Percentiles rank a stretch among this genome's conserved stretches.
phyloP scores from a whole-genome alignment of 306 rosid species.

The Amphicarpaea edgeworthii region DNA sequence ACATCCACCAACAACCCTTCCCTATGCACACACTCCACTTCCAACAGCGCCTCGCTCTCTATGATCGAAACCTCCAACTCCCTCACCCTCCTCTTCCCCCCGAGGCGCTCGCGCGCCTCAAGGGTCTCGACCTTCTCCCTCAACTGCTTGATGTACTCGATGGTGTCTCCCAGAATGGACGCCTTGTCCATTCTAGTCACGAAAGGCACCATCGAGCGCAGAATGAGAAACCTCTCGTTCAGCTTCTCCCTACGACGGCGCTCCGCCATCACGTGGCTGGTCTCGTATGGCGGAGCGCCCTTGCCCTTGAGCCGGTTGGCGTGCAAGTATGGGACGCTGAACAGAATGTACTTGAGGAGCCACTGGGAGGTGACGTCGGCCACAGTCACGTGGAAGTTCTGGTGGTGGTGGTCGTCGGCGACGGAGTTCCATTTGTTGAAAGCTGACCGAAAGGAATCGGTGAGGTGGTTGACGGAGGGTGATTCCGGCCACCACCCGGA shows the following conservation, averaged over 20 bases:
- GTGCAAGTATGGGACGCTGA: constrained; percentile 68
- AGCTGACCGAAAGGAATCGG: constrained; percentile 58
- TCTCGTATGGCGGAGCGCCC: constrained; percentile 52
- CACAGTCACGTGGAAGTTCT: background rate
- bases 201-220: constrained; percentile 69
- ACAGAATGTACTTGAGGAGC: constrained; percentile 62
- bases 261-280: constrained; percentile 68
- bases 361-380: constrained; percentile 56
- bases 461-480: constrained; percentile 28
- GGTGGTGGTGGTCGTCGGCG: constrained; percentile 26
- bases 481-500: constrained; percentile 47
- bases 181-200: constrained; percentile 84
- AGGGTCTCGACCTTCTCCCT: constrained; percentile 58
- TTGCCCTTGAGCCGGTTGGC: constrained; percentile 34
- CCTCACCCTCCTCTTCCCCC: constrained; percentile 43
- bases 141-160: constrained; percentile 73
- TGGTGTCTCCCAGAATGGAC: constrained; percentile 76
- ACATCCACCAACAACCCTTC: constrained; percentile 74
- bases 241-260: constrained; percentile 70
- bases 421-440: constrained; percentile 60
- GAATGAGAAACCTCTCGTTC: constrained; percentile 68
- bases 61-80: constrained; percentile 58
- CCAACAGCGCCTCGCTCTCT: constrained; percentile 71
- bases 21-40: constrained; percentile 64
- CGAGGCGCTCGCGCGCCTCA: constrained; percentile 44